Percentiles rank a stretch among this genome's conserved stretches.
Evolutionary conservation across 2,329 filamentous ascomycete genomes (phyloP).

Genomic region (Aspergillus transmontanensis): DNA sequence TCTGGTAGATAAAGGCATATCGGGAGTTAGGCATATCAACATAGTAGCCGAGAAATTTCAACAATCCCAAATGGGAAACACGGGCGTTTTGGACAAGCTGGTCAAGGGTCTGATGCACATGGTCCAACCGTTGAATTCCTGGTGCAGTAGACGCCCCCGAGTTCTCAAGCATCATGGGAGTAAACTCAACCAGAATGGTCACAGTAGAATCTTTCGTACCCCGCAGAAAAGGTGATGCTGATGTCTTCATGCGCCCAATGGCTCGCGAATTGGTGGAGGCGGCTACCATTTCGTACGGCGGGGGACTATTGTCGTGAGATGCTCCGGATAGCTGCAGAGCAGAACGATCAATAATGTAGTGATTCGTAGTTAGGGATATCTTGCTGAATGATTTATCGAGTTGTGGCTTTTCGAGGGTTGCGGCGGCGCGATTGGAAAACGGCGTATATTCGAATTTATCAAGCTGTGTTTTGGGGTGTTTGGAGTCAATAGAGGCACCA

Average conservation of each 20-base stretch:
- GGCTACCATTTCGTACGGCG: slow-evolving; percentile 46
- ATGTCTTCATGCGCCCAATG: slow-evolving; percentile 42
- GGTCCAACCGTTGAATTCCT: slow-evolving; percentile 35
- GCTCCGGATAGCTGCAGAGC: slow-evolving; percentile 42
- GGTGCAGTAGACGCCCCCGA: slow-evolving; percentile 33
- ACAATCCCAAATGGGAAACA: slow-evolving; percentile 44
- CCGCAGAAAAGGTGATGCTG: slow-evolving; percentile 37
- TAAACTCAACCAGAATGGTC: slow-evolving; percentile 46
- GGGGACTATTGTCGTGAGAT: slow-evolving; percentile 43
- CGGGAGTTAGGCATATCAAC: slow-evolving; percentile 60
- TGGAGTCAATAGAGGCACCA: slow-evolving; percentile 41
- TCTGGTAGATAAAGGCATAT: slow-evolving; percentile 63
- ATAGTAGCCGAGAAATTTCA: slow-evolving; percentile 54
- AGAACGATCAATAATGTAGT: slow-evolving; percentile 43
- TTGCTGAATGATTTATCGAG: slow-evolving; percentile 25
- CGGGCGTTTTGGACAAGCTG: slow-evolving; percentile 45
- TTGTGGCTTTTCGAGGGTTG: slow-evolving; percentile 16
- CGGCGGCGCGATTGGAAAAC: slow-evolving; percentile 17
- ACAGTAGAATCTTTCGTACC: slow-evolving; percentile 39
- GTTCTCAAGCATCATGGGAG: slow-evolving; percentile 42
- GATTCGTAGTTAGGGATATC: slow-evolving; percentile 29
- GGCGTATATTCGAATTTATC: slow-evolving; percentile 31
- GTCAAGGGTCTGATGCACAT: slow-evolving; percentile 41
- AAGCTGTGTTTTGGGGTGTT: slow-evolving; percentile 27
- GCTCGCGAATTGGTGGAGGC: slow-evolving; percentile 46